phyloP scores from a whole-genome alignment of 1,139 yeast species.

The Zygoascus sp. region DNA sequence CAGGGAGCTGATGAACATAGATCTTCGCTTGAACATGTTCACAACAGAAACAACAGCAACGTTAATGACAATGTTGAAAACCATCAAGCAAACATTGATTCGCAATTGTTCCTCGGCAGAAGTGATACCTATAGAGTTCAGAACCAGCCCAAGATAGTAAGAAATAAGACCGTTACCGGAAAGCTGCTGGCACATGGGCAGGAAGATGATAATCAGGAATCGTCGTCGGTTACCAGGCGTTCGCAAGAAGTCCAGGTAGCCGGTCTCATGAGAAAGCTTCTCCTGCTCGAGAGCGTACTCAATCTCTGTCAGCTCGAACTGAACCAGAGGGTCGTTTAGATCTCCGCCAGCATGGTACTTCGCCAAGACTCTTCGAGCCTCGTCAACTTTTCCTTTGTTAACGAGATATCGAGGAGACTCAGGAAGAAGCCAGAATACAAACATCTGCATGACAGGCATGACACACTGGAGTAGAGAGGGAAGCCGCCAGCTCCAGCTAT shows the following conservation, averaged over 20 bases:
- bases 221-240: conserved; percentile 10
- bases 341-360: conserved; percentile 24
- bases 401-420: conserved; percentile 78
- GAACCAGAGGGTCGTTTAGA: conserved; percentile 17
- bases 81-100: conserved; percentile 16
- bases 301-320: conserved; percentile 21
- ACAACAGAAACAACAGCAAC: conserved; percentile 15
- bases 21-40: conserved; percentile 27
- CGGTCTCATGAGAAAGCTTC: conserved; percentile 25
- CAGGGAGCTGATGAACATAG: conserved; percentile 34
- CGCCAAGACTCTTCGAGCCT: conserved; percentile 59
- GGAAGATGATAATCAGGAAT: conserved; percentile 5
- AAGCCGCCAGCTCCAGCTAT: conserved; percentile 42
- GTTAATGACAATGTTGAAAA: conserved; percentile 18
- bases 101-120: conserved; percentile 12
- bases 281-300: conserved; percentile 17
- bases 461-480: conserved; percentile 23
- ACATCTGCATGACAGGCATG: conserved; percentile 37
- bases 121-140: conserved; percentile 16
- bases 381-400: conserved; percentile 57
- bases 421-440: conserved; percentile 34
- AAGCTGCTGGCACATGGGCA: conserved; percentile 10
- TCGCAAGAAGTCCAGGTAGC: conserved; percentile 36
- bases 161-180: conserved; percentile 17
- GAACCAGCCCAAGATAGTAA: conserved; percentile 15